Percentiles rank a stretch among this genome's conserved stretches.
These are phyloP conservation scores for Graphiopsis chlorocephala DNA, from an alignment of 2,329 filamentous ascomycete genomes.

Conservation along the genomic window DNA sequence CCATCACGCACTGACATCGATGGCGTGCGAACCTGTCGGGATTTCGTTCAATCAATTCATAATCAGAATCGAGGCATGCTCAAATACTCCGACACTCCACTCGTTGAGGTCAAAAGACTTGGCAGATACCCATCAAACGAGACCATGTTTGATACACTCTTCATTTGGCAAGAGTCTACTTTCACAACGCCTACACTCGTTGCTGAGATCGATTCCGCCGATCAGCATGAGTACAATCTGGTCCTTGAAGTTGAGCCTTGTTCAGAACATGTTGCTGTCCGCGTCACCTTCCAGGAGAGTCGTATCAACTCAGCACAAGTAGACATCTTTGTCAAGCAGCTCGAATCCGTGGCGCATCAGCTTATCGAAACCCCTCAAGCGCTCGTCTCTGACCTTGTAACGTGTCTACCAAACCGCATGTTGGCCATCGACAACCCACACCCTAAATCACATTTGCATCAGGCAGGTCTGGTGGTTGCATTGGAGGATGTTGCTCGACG, in stretches of 20 bases:
- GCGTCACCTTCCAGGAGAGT: constrained; percentile 54
- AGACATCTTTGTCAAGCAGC: constrained; percentile 57
- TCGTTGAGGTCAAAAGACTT: constrained; percentile 66
- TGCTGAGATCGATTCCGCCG: constrained; percentile 58
- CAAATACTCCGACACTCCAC: constrained; percentile 60
- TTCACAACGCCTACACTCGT: constrained; percentile 41
- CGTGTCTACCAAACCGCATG: constrained; percentile 25
- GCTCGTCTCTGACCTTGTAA: constrained; percentile 33
- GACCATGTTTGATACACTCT: constrained; percentile 69
- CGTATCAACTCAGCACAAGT: constrained; percentile 57
- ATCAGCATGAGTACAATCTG: constrained; percentile 73
- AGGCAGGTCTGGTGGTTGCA: constrained; percentile 31
- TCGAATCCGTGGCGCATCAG: constrained; percentile 52
- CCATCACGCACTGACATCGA: constrained; percentile 62
- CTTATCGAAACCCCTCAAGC: constrained; percentile 42
- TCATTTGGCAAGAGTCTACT: constrained; percentile 80
- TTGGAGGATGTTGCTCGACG: constrained; percentile 33
- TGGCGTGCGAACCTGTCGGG: constrained; percentile 49
- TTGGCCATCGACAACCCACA: constrained; percentile 44
- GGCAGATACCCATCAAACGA: constrained; percentile 55
- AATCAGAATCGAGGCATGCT: constrained; percentile 64
- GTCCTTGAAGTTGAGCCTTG: constrained; percentile 73
- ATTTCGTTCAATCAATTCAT: constrained; percentile 65
- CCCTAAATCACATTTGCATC: constrained; percentile 27
- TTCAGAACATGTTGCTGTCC: constrained; percentile 45